Evolutionary conservation across 2,329 filamentous ascomycete species (phyloP).

Genomic region (Aspergillus sp.): DNA sequence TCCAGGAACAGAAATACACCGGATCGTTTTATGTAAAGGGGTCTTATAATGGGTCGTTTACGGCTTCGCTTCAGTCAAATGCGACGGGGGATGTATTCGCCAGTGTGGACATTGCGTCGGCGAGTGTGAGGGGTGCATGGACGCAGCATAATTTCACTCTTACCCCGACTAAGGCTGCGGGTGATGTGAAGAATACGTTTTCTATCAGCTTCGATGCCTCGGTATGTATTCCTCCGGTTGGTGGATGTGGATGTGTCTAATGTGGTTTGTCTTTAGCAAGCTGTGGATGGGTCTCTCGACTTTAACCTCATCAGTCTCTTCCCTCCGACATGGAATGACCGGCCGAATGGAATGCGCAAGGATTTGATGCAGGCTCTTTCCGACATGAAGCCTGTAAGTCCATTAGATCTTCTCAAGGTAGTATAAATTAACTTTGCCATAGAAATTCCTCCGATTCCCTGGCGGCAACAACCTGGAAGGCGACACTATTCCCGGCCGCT

Average conservation of each 20-base stretch:
- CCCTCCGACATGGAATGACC: conserved; percentile 50
- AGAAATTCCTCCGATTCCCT: conserved; percentile 47
- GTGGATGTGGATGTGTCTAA: neutral
- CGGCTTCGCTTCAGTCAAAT: conserved; percentile 35
- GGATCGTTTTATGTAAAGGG: conserved; percentile 48
- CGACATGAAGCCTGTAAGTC: conserved; percentile 18
- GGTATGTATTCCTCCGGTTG: conserved; percentile 7
- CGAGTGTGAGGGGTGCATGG: conserved; percentile 32
- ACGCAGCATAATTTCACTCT: conserved; percentile 37
- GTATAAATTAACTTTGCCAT: conserved; percentile 24
- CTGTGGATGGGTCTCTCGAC: conserved; percentile 38
- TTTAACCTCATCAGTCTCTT: conserved; percentile 52
- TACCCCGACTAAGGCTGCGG: conserved; percentile 12
- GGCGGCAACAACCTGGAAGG: conserved; percentile 50
- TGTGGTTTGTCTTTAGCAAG: conserved; percentile 17
- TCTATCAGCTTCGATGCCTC: conserved; percentile 46
- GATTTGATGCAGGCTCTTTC: conserved; percentile 44
- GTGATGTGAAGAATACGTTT: conserved; percentile 47
- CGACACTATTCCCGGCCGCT: conserved; percentile 27
- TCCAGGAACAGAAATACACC: conserved; percentile 44
- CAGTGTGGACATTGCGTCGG: conserved; percentile 24
- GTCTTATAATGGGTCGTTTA: conserved; percentile 28
- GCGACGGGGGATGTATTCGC: conserved; percentile 35
- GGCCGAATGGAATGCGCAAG: conserved; percentile 47
- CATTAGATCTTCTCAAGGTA: neutral